A percentile compares a stretch with the other conserved stretches of the same genome.
phyloP scores from a whole-genome alignment of 2,329 filamentous ascomycete species.

The Keithomyces neogunnii region DNA sequence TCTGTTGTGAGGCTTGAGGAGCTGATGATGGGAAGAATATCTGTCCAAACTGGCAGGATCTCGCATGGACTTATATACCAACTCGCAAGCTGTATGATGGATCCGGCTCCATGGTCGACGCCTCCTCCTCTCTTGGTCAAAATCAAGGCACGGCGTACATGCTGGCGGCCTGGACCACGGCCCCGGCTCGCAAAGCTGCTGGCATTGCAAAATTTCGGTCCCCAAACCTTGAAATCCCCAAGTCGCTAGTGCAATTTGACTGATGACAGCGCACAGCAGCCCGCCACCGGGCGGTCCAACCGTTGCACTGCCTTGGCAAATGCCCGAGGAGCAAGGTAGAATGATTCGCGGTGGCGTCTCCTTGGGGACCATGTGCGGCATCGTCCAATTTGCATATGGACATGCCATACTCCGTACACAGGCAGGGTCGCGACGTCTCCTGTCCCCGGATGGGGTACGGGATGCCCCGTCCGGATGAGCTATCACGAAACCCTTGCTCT shows the following conservation, averaged over 20 bases:
- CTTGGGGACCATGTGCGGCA: too few relatives aligned
- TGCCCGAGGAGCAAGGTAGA: too few relatives aligned
- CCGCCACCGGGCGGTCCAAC: neutral
- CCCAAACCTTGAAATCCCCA: too few relatives aligned
- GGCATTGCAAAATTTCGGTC: too few relatives aligned
- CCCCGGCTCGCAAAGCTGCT: neutral
- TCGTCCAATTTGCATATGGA: neutral
- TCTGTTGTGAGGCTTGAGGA: neutral
- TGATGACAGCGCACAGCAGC: neutral
- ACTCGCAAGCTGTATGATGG: neutral
- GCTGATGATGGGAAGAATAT: neutral
- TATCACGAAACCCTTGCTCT: too few relatives aligned
- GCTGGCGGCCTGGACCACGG: neutral
- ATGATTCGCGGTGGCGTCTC: too few relatives aligned
- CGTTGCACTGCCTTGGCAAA: neutral
- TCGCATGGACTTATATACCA: slow-evolving; percentile 1
- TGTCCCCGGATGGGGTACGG: too few relatives aligned
- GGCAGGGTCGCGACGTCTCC: too few relatives aligned
- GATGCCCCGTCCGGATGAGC: too few relatives aligned
- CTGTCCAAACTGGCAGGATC: neutral
- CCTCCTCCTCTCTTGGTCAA: neutral
- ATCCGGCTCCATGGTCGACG: too few relatives aligned
- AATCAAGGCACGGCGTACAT: neutral
- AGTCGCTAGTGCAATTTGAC: neutral
- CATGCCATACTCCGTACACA: too few relatives aligned